phyloP scores from a whole-genome alignment of 2,329 filamentous ascomycete species.

The Calcarisporium arbuscula region DNA sequence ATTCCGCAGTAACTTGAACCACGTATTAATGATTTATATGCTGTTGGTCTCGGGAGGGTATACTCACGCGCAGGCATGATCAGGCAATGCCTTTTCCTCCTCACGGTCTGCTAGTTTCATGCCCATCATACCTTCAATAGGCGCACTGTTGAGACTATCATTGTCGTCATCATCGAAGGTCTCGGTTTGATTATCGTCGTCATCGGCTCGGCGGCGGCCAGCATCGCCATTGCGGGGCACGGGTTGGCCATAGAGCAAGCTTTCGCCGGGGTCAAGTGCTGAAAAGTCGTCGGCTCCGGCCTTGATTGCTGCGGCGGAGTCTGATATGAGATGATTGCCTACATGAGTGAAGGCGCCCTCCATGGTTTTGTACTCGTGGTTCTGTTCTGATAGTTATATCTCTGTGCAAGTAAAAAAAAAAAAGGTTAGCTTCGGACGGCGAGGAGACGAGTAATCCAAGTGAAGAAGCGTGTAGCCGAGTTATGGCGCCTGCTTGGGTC shows the following conservation, averaged over 20 bases:
- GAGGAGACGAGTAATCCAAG: too few species aligned
- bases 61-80: slow-evolving; percentile 92
- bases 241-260: slow-evolving; percentile 68
- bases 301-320: slow-evolving; percentile 81
- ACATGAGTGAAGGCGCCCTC: slow-evolving; percentile 85
- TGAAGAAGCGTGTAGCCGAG: too few species aligned
- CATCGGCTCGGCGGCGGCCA: slow-evolving; percentile 66
- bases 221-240: slow-evolving; percentile 54
- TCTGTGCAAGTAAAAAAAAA: too few species aligned
- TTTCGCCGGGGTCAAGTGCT: slow-evolving; percentile 70
- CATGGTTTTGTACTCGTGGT: slow-evolving; percentile 46
- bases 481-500: too few species aligned
- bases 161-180: slow-evolving; percentile 76
- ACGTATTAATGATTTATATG: slow-evolving; percentile 16
- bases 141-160: slow-evolving; percentile 70
- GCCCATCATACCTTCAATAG: slow-evolving; percentile 68
- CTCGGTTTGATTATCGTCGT: slow-evolving; percentile 86
- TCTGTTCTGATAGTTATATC: too few species aligned
- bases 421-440: too few species aligned
- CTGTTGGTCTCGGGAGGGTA: slow-evolving; percentile 4
- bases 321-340: slow-evolving; percentile 78
- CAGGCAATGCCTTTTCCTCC: slow-evolving; percentile 84
- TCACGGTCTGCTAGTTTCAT: slow-evolving; percentile 52
- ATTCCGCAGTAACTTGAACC: slow-evolving; percentile 82
- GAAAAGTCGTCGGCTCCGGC: slow-evolving; percentile 72